Evolutionary conservation across 805 yeast species (phyloP).

Genomic region (Candida sithepensis): DNA sequence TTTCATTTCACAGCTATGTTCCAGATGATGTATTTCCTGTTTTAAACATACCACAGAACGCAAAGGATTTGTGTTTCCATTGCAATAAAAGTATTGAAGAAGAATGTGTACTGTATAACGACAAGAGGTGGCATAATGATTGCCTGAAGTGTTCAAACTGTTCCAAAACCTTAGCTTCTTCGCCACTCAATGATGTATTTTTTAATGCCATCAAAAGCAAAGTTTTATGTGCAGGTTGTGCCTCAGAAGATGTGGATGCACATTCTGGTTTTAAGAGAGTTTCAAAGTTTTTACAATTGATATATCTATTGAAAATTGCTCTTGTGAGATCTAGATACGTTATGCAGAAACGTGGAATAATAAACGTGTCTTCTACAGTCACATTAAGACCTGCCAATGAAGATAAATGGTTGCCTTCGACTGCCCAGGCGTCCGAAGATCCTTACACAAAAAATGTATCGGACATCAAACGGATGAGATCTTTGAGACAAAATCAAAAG

Average conservation of each 20-base stretch:
- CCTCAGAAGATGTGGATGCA: conserved; percentile 45
- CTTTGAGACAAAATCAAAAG: conserved; percentile 64
- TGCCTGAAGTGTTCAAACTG: conserved; percentile 73
- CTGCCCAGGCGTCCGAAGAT: conserved; percentile 33
- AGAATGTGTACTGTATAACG: conserved; percentile 60
- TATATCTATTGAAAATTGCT: conserved; percentile 79
- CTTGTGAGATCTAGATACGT: conserved; percentile 67
- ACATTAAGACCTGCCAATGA: not conserved
- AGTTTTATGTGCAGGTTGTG: conserved; percentile 64
- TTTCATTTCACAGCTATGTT: conserved; percentile 43
- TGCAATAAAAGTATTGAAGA: conserved; percentile 83
- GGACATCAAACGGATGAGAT: conserved; percentile 73
- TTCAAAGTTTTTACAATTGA: conserved; percentile 67
- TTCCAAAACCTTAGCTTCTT: conserved; percentile 35
- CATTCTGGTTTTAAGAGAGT: conserved; percentile 57
- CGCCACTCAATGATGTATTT: conserved; percentile 44
- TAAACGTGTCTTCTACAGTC: conserved; percentile 2
- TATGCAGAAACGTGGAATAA: conserved; percentile 37
- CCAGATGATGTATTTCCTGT: conserved; percentile 36
- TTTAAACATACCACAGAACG: conserved; percentile 48
- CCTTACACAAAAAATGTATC: conserved; percentile 67
- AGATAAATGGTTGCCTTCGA: not conserved
- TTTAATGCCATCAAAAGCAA: conserved; percentile 34
- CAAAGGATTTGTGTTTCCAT: conserved; percentile 71
- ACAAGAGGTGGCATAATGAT: conserved; percentile 74